A percentile compares a stretch with the other conserved stretches of the same genome.
phyloP scores from a whole-genome alignment of 768 basidiomycete genomes.

The Tulasnella sp. region DNA sequence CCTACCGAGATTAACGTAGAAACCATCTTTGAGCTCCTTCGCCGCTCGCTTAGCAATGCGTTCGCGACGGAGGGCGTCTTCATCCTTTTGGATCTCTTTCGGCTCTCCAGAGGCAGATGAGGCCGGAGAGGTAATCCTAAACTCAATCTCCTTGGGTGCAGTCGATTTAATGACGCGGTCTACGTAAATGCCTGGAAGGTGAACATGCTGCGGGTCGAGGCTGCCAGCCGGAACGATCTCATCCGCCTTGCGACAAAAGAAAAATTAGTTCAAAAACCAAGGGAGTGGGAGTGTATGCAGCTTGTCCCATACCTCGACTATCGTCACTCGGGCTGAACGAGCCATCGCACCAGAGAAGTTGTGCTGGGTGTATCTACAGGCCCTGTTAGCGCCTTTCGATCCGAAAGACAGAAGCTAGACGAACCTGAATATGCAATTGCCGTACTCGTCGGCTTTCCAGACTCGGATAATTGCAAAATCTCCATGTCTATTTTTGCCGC shows the following conservation, averaged over 20 bases:
- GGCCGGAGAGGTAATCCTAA: slow-evolving; percentile 59
- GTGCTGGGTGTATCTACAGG: slow-evolving; percentile 70
- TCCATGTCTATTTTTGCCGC: slow-evolving; percentile 34
- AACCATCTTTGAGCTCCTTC: slow-evolving; percentile 83
- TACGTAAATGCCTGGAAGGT: slow-evolving; percentile 81
- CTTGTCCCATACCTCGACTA: slow-evolving; percentile 65
- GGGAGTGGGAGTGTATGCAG: neutral
- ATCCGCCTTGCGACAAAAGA: slow-evolving; percentile 60
- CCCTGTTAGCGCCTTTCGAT: neutral
- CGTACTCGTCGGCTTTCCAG: slow-evolving; percentile 89
- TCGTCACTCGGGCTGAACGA: slow-evolving; percentile 81
- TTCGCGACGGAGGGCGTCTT: slow-evolving; percentile 42
- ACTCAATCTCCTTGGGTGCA: slow-evolving; percentile 72
- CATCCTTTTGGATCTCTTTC: slow-evolving; percentile 33
- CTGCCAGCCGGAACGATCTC: slow-evolving; percentile 81
- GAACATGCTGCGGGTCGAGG: slow-evolving; percentile 76
- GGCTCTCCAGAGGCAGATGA: slow-evolving; percentile 24
- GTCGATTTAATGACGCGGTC: slow-evolving; percentile 82
- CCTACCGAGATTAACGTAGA: slow-evolving; percentile 66
- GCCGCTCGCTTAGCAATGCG: slow-evolving; percentile 83
- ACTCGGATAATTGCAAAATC: slow-evolving; percentile 71
- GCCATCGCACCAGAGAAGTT: slow-evolving; percentile 89
- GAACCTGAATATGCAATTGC: slow-evolving; percentile 87
- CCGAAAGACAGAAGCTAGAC: slow-evolving; percentile 31
- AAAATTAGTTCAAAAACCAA: neutral